These are phyloP conservation scores for Intubia oerlemansii DNA, from an alignment of 2,329 filamentous ascomycete species.

Conservation along the genomic window DNA sequence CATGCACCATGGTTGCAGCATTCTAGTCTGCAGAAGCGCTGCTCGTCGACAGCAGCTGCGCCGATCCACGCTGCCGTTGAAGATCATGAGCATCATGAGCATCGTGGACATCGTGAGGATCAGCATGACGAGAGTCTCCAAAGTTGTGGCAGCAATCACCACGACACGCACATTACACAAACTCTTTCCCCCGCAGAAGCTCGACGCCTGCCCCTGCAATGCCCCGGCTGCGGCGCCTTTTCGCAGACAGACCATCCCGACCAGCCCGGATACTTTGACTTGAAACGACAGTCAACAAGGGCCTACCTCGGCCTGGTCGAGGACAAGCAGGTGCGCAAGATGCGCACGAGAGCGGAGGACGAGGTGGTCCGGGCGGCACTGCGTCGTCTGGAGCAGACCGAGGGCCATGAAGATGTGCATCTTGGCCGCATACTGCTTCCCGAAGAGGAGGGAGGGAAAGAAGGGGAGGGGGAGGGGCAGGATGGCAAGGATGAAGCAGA, in stretches of 20 bases:
- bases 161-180: not conserved
- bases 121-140: not conserved
- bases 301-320: conserved; percentile 21
- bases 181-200: no score
- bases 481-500: no score
- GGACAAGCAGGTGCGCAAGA: conserved; percentile 2
- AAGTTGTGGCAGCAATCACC: not conserved
- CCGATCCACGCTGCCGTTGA: no score
- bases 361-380: conserved; percentile 25
- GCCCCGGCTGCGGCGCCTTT: conserved; percentile 43
- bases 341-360: conserved; percentile 17
- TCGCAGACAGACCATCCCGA: conserved; percentile 30
- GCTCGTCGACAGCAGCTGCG: no score
- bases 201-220: conserved; percentile 29
- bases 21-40: no score
- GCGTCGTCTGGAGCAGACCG: conserved; percentile 18
- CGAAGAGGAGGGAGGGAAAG: no score
- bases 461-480: no score
- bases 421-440: no score
- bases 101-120: no score
- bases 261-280: conserved; percentile 35
- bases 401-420: no score
- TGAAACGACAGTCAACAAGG: conserved; percentile 27
- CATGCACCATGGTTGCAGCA: no score
- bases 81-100: no score